phyloP scores from a whole-genome alignment of 2,329 filamentous ascomycete genomes.

The Fusarium lateritium region DNA sequence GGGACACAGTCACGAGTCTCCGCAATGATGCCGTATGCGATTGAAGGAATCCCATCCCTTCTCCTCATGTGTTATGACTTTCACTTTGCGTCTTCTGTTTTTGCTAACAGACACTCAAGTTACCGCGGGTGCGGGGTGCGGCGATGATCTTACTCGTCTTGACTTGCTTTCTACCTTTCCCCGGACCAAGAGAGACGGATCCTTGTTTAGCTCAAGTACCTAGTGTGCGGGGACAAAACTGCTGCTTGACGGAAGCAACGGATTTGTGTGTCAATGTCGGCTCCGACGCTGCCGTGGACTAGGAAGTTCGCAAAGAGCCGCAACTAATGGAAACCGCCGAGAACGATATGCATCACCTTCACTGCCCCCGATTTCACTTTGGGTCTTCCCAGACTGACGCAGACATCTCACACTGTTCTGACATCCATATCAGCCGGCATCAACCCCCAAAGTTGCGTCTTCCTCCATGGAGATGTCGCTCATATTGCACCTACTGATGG shows the following conservation, averaged over 20 bases:
- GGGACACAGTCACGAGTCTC: conserved; percentile 11
- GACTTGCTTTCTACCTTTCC: conserved; percentile 20
- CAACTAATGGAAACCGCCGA: too few species aligned
- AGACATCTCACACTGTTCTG: too few species aligned
- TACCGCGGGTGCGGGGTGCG: conserved; percentile 31
- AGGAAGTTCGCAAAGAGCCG: background rate
- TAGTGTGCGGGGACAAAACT: conserved; percentile 22
- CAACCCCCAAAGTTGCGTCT: background rate
- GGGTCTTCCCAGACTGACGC: background rate
- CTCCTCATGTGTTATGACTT: background rate
- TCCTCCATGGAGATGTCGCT: background rate
- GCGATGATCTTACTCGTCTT: conserved; percentile 20
- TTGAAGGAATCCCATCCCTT: background rate
- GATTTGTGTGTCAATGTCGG: background rate
- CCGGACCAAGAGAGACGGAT: background rate
- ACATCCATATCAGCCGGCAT: too few species aligned
- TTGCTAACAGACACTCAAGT: background rate
- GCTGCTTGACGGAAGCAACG: background rate
- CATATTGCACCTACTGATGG: too few species aligned
- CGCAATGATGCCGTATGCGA: conserved; percentile 13
- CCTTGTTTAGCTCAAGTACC: conserved; percentile 12
- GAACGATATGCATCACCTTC: background rate
- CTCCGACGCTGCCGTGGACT: background rate
- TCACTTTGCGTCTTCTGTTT: background rate
- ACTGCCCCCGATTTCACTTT: background rate